Conservation (phyloP, 108 stramenopile species). For the Licmophora abbreviata region DNA sequence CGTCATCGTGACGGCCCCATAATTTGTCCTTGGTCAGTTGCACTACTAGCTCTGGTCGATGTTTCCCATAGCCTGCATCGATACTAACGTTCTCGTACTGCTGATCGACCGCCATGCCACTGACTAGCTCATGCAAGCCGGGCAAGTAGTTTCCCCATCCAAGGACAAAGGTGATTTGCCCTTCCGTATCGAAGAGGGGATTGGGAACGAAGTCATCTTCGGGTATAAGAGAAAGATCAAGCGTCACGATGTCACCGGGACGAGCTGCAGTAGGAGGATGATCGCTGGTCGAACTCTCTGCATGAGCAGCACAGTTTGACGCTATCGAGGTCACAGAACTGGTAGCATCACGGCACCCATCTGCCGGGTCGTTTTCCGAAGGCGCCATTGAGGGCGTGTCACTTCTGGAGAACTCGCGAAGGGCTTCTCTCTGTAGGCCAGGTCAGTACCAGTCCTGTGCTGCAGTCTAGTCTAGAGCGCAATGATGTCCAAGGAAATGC, state of each 20-base stretch:
- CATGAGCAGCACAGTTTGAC: no score
- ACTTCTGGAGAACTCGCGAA: no score
- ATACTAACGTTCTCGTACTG: slow-evolving; percentile 25
- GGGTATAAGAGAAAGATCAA: slow-evolving; percentile 39
- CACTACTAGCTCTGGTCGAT: slow-evolving; percentile 35
- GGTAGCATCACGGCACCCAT: no score
- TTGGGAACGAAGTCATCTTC: slow-evolving; percentile 42
- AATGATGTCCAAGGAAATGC: no score
- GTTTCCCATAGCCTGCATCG: slow-evolving; percentile 62
- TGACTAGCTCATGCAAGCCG: slow-evolving; percentile 46
- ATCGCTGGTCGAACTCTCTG: no score
- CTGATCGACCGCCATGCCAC: slow-evolving; percentile 39
- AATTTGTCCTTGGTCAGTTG: slow-evolving; percentile 27
- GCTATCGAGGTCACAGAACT: no score
- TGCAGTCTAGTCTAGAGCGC: no score
- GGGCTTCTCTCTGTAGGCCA: no score
- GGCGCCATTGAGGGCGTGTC: no score
- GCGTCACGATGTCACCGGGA: slow-evolving; percentile 51
- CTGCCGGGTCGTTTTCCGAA: no score
- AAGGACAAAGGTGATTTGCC: slow-evolving; percentile 35
- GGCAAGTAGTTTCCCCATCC: slow-evolving; percentile 68
- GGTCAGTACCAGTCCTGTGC: no score
- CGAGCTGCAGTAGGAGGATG: no score
- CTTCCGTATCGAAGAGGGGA: slow-evolving; percentile 46
- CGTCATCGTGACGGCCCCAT: slow-evolving; percentile 2